Evolutionary conservation across 768 basidiomycete species (phyloP).

Genomic region (Calocera cornea): DNA sequence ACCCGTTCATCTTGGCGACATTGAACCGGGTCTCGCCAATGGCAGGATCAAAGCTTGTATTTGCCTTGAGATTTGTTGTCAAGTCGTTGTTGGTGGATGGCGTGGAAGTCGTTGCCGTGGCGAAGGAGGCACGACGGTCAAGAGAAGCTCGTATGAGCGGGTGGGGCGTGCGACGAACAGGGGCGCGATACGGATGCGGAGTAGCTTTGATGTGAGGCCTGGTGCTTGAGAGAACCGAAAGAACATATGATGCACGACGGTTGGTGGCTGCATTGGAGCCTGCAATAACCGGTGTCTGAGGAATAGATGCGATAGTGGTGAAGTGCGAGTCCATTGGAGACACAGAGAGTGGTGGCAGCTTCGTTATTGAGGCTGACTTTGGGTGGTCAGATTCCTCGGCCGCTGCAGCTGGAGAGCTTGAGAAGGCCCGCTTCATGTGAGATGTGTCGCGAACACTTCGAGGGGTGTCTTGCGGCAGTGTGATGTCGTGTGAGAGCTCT

Average conservation of each 20-base stretch:
- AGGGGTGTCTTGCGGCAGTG: background rate
- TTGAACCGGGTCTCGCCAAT: conserved; percentile 40
- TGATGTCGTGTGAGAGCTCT: background rate
- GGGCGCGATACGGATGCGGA: background rate
- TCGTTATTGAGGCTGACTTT: background rate
- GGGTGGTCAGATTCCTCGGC: background rate
- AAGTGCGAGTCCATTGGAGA: background rate
- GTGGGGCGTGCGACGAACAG: background rate
- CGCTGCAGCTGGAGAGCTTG: background rate
- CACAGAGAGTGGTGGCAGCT: background rate
- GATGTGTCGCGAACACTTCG: background rate
- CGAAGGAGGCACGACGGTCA: background rate
- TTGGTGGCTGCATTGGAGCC: background rate
- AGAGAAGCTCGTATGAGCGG: background rate
- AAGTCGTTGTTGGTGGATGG: background rate
- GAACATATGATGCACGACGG: background rate
- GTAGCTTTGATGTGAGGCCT: background rate
- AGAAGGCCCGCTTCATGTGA: background rate
- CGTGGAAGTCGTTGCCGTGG: background rate
- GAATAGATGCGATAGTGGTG: background rate
- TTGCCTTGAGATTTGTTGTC: background rate
- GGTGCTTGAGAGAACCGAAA: background rate
- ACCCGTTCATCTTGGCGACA: conserved; percentile 69
- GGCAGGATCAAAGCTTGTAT: background rate
- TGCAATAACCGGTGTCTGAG: background rate